Percentiles rank a stretch among this genome's conserved stretches.
Conservation (phyloP, 2,329 filamentous ascomycete genomes). For the Leptodontidium sp. region DNA sequence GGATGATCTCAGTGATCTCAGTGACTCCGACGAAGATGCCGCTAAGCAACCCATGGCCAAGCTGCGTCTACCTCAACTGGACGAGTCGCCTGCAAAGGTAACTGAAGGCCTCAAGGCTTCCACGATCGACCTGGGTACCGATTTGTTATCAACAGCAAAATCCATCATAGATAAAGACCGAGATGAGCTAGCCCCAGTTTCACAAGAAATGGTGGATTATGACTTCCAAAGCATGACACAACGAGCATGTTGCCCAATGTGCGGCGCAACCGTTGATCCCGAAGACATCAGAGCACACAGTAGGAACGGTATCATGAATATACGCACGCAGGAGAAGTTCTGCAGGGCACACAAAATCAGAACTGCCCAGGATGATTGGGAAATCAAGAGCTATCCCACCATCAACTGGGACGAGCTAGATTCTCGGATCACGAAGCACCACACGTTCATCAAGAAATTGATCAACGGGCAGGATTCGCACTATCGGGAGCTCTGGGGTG, state of each 20-base stretch:
- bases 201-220: slow-evolving; percentile 21
- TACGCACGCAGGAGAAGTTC: slow-evolving; percentile 68
- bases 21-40: not conserved
- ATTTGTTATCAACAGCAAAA: slow-evolving; percentile 23
- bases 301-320: slow-evolving; percentile 61
- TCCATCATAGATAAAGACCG: slow-evolving; percentile 21
- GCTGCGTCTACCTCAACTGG: not conserved
- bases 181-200: not conserved
- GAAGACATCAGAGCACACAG: slow-evolving; percentile 62
- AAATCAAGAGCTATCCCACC: slow-evolving; percentile 66
- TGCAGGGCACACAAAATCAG: slow-evolving; percentile 68
- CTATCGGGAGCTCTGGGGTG: slow-evolving; percentile 65
- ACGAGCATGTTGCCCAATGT: slow-evolving; percentile 68
- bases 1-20: not conserved
- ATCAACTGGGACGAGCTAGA: slow-evolving; percentile 75
- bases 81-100: slow-evolving; percentile 25
- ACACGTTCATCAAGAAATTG: slow-evolving; percentile 63
- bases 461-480: slow-evolving; percentile 64
- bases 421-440: slow-evolving; percentile 64
- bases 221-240: slow-evolving; percentile 41
- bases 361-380: slow-evolving; percentile 55
- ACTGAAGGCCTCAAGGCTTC: slow-evolving; percentile 26
- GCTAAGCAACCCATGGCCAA: slow-evolving; percentile 8
- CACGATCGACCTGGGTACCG: slow-evolving; percentile 19
- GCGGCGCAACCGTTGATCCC: slow-evolving; percentile 64